phyloP scores from a whole-genome alignment of 257 asterid genomes.

The Schizonepeta tenuifolia region DNA sequence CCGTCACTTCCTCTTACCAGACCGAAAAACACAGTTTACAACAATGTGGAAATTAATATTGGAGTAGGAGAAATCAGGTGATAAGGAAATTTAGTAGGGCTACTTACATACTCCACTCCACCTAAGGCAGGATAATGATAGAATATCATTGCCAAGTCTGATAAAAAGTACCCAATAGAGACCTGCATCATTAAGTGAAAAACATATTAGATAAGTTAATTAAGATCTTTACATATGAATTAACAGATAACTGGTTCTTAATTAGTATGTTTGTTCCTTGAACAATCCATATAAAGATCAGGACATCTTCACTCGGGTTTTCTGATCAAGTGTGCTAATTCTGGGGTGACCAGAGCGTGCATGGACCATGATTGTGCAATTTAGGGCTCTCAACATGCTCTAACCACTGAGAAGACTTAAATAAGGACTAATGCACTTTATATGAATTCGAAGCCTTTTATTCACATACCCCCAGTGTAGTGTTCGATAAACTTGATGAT shows the following conservation, averaged over 20 bases:
- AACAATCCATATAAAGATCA: background rate
- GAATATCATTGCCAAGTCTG: constrained; percentile 83
- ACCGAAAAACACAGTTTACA: background rate
- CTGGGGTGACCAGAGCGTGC: background rate
- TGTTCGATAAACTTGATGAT: constrained; percentile 68
- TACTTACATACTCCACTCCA: constrained; percentile 89
- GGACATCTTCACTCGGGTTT: constrained; percentile 5
- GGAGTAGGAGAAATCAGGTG: background rate
- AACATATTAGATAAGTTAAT: background rate
- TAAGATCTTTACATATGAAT: background rate
- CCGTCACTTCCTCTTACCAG: background rate
- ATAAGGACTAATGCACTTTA: background rate
- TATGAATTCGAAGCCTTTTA: constrained; percentile 1
- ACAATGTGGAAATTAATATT: background rate
- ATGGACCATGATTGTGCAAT: background rate
- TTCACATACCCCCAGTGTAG: constrained; percentile 63
- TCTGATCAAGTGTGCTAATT: background rate
- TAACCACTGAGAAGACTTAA: constrained; percentile 9
- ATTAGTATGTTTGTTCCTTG: background rate
- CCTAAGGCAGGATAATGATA: constrained; percentile 78
- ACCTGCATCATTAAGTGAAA: constrained; percentile 49
- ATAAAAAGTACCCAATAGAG: constrained; percentile 81
- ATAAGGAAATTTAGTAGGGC: constrained; percentile 13
- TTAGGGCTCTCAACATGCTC: constrained; percentile 16
- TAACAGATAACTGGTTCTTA: background rate